phyloP scores from a whole-genome alignment of 75 land plant genomes.

The Selaginella tamariscina region DNA sequence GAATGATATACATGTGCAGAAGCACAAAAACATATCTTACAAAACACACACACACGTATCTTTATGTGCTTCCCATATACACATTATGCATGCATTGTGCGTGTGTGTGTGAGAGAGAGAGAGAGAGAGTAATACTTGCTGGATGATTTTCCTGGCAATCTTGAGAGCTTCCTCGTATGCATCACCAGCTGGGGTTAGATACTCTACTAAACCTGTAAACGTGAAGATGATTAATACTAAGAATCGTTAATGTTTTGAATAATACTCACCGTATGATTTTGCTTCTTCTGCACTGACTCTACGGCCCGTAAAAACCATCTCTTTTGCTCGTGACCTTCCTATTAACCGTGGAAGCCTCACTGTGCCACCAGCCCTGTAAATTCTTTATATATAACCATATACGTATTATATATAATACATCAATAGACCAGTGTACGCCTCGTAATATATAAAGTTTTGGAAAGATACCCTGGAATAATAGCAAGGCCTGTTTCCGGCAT shows the following conservation, averaged over 20 bases:
- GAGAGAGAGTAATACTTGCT: conserved; percentile 15
- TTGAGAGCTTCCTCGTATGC: conserved; percentile 73
- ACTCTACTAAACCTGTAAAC: conserved; percentile 69
- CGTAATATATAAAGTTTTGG: too few species aligned
- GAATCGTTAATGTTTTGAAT: not conserved
- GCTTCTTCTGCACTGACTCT: conserved; percentile 61
- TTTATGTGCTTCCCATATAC: too few species aligned
- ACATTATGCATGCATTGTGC: too few species aligned
- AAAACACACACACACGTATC: too few species aligned
- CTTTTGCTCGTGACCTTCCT: conserved; percentile 78
- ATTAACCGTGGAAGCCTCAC: conserved; percentile 82
- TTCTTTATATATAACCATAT: too few species aligned
- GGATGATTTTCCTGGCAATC: conserved; percentile 68
- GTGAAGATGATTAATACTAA: not conserved
- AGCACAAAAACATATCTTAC: too few species aligned
- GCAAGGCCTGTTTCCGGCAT: conserved; percentile 98
- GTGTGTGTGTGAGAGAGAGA: conserved; percentile 12
- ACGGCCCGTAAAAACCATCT: conserved; percentile 84
- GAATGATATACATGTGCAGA: too few species aligned
- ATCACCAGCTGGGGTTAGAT: conserved; percentile 60
- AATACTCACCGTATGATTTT: conserved; percentile 40
- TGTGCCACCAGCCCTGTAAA: conserved; percentile 87
- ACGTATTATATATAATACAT: too few species aligned
- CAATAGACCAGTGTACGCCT: not conserved
- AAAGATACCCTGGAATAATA: conserved; percentile 96